Percentiles rank a stretch among this genome's conserved stretches.
phyloP scores from a whole-genome alignment of 2,329 filamentous ascomycete species.

The Erysiphe pulchra region DNA sequence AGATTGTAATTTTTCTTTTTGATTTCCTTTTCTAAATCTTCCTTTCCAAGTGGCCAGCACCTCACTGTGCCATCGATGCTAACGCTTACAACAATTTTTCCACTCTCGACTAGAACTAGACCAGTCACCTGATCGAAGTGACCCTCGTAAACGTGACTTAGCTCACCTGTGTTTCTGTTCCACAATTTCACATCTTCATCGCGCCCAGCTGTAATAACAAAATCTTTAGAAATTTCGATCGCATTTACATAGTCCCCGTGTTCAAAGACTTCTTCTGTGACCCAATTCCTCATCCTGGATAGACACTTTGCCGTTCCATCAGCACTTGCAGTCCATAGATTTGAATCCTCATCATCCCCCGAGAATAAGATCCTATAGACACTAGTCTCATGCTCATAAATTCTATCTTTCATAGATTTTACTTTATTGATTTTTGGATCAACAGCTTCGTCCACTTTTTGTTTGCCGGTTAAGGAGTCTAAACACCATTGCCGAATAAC shows the following conservation, averaged over 20 bases:
- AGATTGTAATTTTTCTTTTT: slow-evolving; percentile 23
- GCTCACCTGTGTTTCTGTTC: slow-evolving; percentile 46
- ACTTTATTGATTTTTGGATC: slow-evolving; percentile 5
- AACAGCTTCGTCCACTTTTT: slow-evolving; percentile 21
- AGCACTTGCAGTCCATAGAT: slow-evolving; percentile 79
- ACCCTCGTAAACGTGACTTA: slow-evolving; percentile 50
- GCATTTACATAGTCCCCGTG: slow-evolving; percentile 85
- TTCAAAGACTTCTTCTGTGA: slow-evolving; percentile 40
- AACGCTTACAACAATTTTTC: slow-evolving; percentile 43
- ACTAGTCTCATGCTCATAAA: slow-evolving; percentile 71
- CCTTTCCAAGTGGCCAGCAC: slow-evolving; percentile 48
- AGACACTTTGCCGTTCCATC: slow-evolving; percentile 74
- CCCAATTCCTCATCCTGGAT: slow-evolving; percentile 40
- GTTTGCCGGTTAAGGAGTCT: slow-evolving; percentile 23
- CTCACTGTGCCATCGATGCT: slow-evolving; percentile 77
- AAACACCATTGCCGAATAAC: slow-evolving; percentile 59
- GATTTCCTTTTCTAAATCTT: slow-evolving; percentile 28
- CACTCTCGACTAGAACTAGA: slow-evolving; percentile 32
- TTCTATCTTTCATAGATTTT: slow-evolving; percentile 21
- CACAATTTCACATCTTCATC: slow-evolving; percentile 84
- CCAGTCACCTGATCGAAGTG: slow-evolving; percentile 89
- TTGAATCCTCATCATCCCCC: slow-evolving; percentile 27
- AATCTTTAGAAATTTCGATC: slow-evolving; percentile 47
- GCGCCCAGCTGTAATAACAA: slow-evolving; percentile 67
- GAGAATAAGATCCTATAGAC: slow-evolving; percentile 65